phyloP scores from a whole-genome alignment of 306 rosid species.

The Vicia faba region DNA sequence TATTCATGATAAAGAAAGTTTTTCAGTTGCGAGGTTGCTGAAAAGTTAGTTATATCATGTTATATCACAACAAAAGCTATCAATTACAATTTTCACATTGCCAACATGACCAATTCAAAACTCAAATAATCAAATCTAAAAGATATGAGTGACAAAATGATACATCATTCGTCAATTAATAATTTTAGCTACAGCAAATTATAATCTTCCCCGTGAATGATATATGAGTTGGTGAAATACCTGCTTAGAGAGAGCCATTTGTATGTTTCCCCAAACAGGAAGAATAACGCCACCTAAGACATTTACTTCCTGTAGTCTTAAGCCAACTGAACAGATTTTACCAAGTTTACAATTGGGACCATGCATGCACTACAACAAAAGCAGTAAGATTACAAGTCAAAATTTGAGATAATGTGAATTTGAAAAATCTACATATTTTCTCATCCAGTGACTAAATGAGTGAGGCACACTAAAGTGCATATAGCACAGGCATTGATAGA shows the following conservation, averaged over 20 bases:
- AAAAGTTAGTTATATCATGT: not conserved
- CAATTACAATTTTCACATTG: not conserved
- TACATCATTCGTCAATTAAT: conserved; percentile 8
- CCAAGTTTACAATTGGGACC: conserved; percentile 95
- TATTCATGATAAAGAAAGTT: not conserved
- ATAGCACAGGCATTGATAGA: not conserved
- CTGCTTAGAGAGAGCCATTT: conserved; percentile 92
- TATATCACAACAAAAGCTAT: conserved; percentile 23
- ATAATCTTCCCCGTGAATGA: conserved; percentile 5
- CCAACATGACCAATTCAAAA: not conserved
- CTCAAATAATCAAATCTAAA: conserved; percentile 14
- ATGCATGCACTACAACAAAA: conserved; percentile 86
- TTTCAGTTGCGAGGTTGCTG: not conserved
- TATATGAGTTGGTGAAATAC: conserved; percentile 44
- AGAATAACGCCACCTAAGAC: conserved; percentile 92
- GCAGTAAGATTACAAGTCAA: conserved; percentile 27
- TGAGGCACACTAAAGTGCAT: conserved; percentile 1
- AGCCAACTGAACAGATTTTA: conserved; percentile 80
- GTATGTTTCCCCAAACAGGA: conserved; percentile 95
- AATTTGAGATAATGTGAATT: conserved; percentile 6
- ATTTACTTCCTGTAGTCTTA: conserved; percentile 93
- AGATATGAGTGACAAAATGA: conserved; percentile 14
- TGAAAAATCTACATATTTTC: conserved; percentile 13
- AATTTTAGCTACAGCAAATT: not conserved
- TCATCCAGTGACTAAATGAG: conserved; percentile 4